Percentiles rank a stretch among this genome's conserved stretches.
Conservation (phyloP, 1,284 basidiomycete species). For the Ganoderma resinaceum region DNA sequence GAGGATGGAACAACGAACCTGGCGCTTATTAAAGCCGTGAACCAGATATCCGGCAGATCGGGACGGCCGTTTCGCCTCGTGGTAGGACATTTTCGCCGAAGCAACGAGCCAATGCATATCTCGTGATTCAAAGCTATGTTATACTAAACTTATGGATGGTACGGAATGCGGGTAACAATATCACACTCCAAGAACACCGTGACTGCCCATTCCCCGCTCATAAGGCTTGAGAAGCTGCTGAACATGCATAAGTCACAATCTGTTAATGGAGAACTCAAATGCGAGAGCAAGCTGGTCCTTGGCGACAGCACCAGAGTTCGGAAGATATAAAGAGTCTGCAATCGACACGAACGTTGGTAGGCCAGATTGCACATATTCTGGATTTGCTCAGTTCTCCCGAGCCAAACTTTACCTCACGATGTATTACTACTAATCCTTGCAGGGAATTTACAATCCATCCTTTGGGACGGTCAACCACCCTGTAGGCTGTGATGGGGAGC, state of each 20-base stretch:
- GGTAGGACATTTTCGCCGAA: not conserved
- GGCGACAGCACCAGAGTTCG: too few relatives aligned
- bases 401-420: too few relatives aligned
- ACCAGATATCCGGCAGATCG: not conserved
- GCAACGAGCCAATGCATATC: not conserved
- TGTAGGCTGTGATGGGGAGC: not conserved
- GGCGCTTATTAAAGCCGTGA: not conserved
- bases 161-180: not conserved
- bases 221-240: not conserved
- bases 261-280: not conserved
- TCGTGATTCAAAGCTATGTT: not conserved
- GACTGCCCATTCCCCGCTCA: not conserved
- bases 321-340: not conserved
- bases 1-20: not conserved
- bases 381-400: too few relatives aligned
- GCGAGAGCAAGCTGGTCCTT: too few relatives aligned
- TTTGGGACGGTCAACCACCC: not conserved
- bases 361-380: not conserved
- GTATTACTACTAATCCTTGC: too few relatives aligned
- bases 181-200: not conserved
- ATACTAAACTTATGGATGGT: not conserved
- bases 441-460: too few relatives aligned
- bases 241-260: not conserved
- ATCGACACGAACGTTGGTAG: not conserved
- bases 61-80: not conserved